A percentile compares a stretch with the other conserved stretches of the same genome.
Conservation (phyloP, 23 red algal genomes). For the Agarophyton chilense region DNA sequence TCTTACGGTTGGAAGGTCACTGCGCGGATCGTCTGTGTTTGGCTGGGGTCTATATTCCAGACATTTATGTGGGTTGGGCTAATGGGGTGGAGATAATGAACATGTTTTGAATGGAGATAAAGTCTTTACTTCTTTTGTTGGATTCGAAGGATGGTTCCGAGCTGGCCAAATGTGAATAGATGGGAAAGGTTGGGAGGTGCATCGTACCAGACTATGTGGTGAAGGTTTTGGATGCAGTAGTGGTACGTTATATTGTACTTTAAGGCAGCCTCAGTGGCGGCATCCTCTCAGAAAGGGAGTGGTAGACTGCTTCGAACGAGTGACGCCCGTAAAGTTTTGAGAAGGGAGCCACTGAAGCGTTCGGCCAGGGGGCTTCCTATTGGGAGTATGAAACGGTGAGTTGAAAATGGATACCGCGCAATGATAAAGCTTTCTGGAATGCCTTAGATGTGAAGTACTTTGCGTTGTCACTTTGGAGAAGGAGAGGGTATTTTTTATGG, state of each 20-base stretch:
- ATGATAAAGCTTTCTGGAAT: background rate
- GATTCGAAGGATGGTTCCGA: background rate
- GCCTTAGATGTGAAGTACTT: background rate
- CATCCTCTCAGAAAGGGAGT: background rate
- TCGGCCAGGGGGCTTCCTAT: background rate
- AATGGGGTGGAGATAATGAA: background rate
- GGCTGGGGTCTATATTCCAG: background rate
- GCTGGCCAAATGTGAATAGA: background rate
- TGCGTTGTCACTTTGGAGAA: background rate
- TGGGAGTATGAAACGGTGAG: slow-evolving; percentile 7
- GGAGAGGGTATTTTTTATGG: background rate
- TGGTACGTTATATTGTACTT: slow-evolving; percentile 27
- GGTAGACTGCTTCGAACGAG: background rate
- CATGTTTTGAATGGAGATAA: background rate
- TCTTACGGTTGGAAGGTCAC: slow-evolving; percentile 22
- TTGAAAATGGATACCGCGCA: background rate
- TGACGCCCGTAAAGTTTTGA: slow-evolving; percentile 4
- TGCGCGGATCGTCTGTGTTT: background rate
- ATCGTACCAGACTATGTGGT: background rate
- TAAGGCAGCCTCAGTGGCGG: background rate
- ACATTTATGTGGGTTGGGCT: background rate
- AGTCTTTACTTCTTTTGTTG: background rate
- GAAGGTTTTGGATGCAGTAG: background rate
- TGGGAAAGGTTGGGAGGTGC: background rate
- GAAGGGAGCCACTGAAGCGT: background rate